Conservation (phyloP, 2,329 filamentous ascomycete genomes). For the Hymenoscyphus linearis region DNA sequence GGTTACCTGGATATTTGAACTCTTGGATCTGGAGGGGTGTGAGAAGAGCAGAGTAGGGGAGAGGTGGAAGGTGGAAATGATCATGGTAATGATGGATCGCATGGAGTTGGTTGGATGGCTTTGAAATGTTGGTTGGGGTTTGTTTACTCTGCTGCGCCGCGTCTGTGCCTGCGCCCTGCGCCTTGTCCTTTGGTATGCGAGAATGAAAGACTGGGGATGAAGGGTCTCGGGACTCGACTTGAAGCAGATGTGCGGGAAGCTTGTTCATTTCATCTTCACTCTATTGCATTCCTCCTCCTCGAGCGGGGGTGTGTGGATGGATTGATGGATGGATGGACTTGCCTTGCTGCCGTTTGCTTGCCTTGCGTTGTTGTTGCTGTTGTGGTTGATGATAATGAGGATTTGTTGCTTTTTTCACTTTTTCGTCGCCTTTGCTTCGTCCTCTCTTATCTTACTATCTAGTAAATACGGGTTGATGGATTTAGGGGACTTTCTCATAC, state of each 20-base stretch:
- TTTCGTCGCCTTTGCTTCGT: too few relatives aligned
- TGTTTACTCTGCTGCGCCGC: too few relatives aligned
- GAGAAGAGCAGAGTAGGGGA: neutral
- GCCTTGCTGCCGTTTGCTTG: neutral
- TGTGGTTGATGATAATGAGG: conserved; percentile 1
- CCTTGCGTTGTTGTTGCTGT: too few relatives aligned
- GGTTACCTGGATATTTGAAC: neutral
- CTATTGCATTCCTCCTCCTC: too few relatives aligned
- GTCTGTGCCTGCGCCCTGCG: too few relatives aligned
- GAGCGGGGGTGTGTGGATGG: neutral
- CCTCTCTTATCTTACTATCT: neutral
- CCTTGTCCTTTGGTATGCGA: too few relatives aligned
- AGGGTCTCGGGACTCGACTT: too few relatives aligned
- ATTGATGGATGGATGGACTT: neutral
- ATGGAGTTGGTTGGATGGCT: neutral
- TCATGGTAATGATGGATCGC: neutral
- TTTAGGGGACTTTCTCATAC: neutral
- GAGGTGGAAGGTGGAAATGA: neutral
- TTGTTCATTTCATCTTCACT: too few relatives aligned
- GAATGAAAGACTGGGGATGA: too few relatives aligned
- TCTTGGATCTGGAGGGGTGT: neutral
- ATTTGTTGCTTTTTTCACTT: too few relatives aligned
- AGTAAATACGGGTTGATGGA: neutral
- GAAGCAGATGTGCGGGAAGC: too few relatives aligned
- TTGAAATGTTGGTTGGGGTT: neutral